phyloP scores from a whole-genome alignment of 2,329 filamentous ascomycete genomes.

The Mycogone perniciosa region DNA sequence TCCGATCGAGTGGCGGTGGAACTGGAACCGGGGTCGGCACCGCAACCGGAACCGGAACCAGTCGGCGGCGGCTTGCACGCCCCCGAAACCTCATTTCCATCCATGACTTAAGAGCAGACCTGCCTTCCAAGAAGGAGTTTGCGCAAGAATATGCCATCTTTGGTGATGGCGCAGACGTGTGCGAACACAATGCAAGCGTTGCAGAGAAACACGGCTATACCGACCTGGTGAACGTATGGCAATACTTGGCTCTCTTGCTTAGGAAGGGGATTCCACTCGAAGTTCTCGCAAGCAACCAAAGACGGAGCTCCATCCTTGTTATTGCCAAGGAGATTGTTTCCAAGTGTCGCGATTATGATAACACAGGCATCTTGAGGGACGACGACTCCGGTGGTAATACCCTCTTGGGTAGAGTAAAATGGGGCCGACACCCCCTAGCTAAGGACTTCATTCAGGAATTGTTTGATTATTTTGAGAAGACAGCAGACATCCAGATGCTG shows the following conservation, averaged over 20 bases:
- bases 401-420: conserved; percentile 57
- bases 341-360: conserved; percentile 18
- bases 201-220: conserved; percentile 63
- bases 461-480: conserved; percentile 57
- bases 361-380: background rate
- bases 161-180: conserved; percentile 74
- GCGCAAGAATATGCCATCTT: conserved; percentile 79
- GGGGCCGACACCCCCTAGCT: conserved; percentile 60
- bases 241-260: conserved; percentile 69
- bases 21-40: conserved; percentile 47
- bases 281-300: conserved; percentile 48
- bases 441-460: conserved; percentile 54
- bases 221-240: conserved; percentile 79
- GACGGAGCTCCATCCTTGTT: conserved; percentile 57
- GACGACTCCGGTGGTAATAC: conserved; percentile 12
- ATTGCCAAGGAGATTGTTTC: conserved; percentile 59
- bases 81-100: conserved; percentile 69
- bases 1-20: conserved; percentile 54
- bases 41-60: conserved; percentile 47
- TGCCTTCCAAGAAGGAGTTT: conserved; percentile 74
- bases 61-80: conserved; percentile 40
- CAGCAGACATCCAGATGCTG: conserved; percentile 62
- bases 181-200: conserved; percentile 73
- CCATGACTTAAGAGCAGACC: conserved; percentile 58
- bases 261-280: conserved; percentile 69